These are phyloP conservation scores for Vicia villosa DNA, from an alignment of 306 rosid genomes.

Conservation along the genomic window DNA sequence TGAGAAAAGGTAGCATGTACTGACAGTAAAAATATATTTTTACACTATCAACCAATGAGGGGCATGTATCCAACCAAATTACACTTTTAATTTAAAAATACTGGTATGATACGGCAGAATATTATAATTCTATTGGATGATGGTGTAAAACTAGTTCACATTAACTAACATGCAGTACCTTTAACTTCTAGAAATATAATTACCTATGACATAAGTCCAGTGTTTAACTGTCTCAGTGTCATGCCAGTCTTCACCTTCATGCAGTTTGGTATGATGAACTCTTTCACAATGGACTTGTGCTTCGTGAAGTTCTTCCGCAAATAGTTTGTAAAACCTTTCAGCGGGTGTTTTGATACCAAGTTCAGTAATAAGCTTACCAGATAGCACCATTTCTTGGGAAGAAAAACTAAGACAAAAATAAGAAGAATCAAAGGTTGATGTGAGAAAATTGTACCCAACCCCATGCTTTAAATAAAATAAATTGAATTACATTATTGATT, in stretches of 20 bases:
- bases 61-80: too few relatives aligned
- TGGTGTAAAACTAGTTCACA: too few relatives aligned
- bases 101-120: too few relatives aligned
- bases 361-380: constrained; percentile 32
- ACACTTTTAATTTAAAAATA: too few relatives aligned
- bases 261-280: constrained; percentile 38
- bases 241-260: constrained; percentile 59
- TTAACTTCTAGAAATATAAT: neutral
- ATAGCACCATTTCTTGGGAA: constrained; percentile 23
- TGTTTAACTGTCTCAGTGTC: constrained; percentile 38
- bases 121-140: too few relatives aligned
- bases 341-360: constrained; percentile 32
- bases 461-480: neutral
- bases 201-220: constrained; percentile 32
- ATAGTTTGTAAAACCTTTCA: constrained; percentile 30
- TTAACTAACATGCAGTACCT: too few relatives aligned
- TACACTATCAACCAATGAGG: too few relatives aligned
- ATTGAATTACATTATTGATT: too few relatives aligned
- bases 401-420: neutral
- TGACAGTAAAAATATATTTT: too few relatives aligned
- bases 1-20: too few relatives aligned
- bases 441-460: neutral
- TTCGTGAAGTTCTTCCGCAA: constrained; percentile 21
- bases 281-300: constrained; percentile 32
- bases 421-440: too few relatives aligned